Evolutionary conservation across 345 rosid species (phyloP), one percentile per base, ranked within the genome.

Genomic region (Salix caprea): DNA sequence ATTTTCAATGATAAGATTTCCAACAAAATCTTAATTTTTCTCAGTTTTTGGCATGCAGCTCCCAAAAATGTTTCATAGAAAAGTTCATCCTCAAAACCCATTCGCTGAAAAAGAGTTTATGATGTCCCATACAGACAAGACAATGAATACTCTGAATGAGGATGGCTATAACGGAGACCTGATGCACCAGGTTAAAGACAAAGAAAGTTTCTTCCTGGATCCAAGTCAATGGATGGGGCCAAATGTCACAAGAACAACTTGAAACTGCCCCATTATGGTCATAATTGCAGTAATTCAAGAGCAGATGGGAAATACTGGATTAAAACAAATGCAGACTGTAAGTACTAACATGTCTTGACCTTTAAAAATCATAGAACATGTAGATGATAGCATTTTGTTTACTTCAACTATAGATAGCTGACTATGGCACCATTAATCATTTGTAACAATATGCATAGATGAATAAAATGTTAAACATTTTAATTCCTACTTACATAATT

Each of bases 271-370:
- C 85, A 77, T 28, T 68, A 81, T 74, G 81, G 76, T 58, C 80
- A 81, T 69, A 73, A 62, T 21, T 80, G 80, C 80, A 82, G 73
- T 56, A 69, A 71, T 65, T 79, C 90, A 79, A 79, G 80, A 46
- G 84, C 75, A 72, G 84, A 82, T 54, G 77, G 84, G 71, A 97
- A 87, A 86, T 88, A 88, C 88, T 94, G 97, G 97, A 92, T 94
- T 90, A 91, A 88, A 83, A 90, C 97, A 79, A 97, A 94, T 80
- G 91, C 89, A 80, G 92, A 94, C 78, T 94, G 97, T 92, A 89
- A 94, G 98, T 92, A 70, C 70, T 61, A 60, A 60, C 54, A 74
- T 30, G 23, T 46, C 74, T 69, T 70, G 48, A 65, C 39, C 44
- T 56, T 48, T 16, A 24, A 65, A 18, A 62, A 52, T 21, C 52